Evolutionary conservation across 352 stramenopile species (phyloP), one percentile per base, ranked within the genome.

Genomic region (Pythium periplocum): DNA sequence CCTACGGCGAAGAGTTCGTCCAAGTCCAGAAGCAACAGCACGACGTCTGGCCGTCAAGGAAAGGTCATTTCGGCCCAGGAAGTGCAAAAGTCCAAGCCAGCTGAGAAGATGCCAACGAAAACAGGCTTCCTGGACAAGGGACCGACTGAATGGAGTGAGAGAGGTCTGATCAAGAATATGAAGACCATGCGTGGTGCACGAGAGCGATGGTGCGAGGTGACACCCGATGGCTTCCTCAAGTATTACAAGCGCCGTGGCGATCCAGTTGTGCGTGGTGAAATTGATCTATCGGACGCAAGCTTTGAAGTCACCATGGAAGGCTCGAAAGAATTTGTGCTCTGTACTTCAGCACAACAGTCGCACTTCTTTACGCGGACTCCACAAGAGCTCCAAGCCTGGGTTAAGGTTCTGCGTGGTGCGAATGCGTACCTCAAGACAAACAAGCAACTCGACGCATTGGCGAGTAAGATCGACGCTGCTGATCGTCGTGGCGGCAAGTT

Each of bases 221-320:
- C 74, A 3, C 17, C 66, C 1, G 74, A 89, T 41, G 84, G 84
- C 9, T 74, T 71, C 38, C 69, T 95, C 55, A 78, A 85, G 66
- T 95, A 95, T 53, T 95, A 90, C 73, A 95, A 95, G 63, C 82
- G 83, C 5, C 84, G 84, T 59, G 83, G 83, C 40, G 84, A 95
- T 45, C 71, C 76, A 6, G 79, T 87, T n/a, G 80, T 90, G 26
- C 82, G 84, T 11, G 82, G 80, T 17, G 78, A 95, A 51, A 93
- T 95, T 49, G 78, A 92, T 40, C 60, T 95, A 30, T 66, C 69
- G 35, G 84, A 95, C 49, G 61, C 69, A 58, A 90, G 74, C 49
- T 81, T 95, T 52, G 84, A 95, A 58, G 75, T 95, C 11, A 75
- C 87, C 4, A 69, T 84, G 30, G 66, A 76, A 57, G 68, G 84